These are phyloP conservation scores for Biscogniauxia marginata DNA, from an alignment of 2,329 filamentous ascomycete genomes.

Conservation along the genomic window DNA sequence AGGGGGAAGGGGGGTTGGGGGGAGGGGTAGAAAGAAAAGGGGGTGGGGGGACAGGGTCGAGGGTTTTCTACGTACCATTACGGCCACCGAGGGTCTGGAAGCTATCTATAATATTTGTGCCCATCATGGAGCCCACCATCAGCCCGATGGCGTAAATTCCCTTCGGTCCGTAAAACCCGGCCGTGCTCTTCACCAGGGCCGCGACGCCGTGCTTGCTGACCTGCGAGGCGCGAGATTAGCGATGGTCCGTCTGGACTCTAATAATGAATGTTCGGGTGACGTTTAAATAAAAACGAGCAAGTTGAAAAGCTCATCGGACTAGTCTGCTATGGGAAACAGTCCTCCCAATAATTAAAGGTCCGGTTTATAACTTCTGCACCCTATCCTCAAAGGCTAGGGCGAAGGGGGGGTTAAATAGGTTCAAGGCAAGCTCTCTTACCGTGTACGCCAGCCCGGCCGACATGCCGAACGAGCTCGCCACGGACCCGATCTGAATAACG, in stretches of 20 bases:
- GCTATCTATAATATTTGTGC: conserved; percentile 50
- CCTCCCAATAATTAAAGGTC: no score
- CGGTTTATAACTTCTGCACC: no score
- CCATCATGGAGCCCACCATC: conserved; percentile 50
- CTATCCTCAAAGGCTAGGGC: no score
- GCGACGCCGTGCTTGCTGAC: conserved; percentile 51
- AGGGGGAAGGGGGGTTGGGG: background rate
- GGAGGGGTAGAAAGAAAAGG: no score
- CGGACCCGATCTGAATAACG: conserved; percentile 21
- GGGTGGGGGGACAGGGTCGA: no score
- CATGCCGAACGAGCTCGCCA: conserved; percentile 5
- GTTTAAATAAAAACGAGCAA: no score
- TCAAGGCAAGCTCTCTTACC: background rate
- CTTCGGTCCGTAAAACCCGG: conserved; percentile 50
- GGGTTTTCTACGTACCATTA: background rate
- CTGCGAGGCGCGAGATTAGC: background rate
- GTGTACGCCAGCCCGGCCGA: conserved; percentile 47
- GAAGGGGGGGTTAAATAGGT: no score
- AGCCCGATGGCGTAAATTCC: conserved; percentile 52
- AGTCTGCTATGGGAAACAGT: no score
- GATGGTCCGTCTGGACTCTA: no score
- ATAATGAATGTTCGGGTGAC: no score
- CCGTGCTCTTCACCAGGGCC: conserved; percentile 56
- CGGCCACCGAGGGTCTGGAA: conserved; percentile 29
- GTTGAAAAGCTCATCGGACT: no score